Base-by-base conservation (phyloP, 2,329 filamentous ascomycete species). In the Colletotrichum sublineola region DNA sequence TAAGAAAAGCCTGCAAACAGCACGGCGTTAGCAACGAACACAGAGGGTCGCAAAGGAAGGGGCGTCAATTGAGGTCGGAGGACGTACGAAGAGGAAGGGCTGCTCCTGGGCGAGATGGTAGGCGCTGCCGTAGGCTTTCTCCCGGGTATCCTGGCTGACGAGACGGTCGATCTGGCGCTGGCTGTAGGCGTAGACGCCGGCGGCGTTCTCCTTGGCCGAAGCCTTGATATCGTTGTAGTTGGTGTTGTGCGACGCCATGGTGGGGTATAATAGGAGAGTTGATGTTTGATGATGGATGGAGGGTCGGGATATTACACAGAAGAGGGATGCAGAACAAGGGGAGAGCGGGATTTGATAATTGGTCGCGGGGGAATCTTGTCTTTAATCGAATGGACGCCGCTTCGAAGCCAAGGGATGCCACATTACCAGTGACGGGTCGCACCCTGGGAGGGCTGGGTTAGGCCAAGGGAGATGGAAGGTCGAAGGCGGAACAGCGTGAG, bases 61-160 rank as follows among this genome's bases (percentile, higher is more conserved):
- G 50, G 8, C 29, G 12, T 40, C n/a, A 53, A 56, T 55, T 18
- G 61, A 5, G 60, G 46, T 29, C 36, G 18, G 40, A 80, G 18
- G 40, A 80, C 91, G 31, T 84, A 94, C 93, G 67, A 92, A 90
- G 55, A 95, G 83, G 74, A 94, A 83, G 2, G 94, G 94, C 68
- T 92, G 91, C 61, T 87, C 83, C 7, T 86, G 81, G 20, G 91
- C 89, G 77, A 93, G 92, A 6, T 82, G 79, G 46, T 85, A 83
- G 38, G 88, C 80, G 56, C 83, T 85, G 20, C 87, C 83, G 75
- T 90, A 86, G 53, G 89, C 84, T 68, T 86, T 84, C 74, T 89
- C 86, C 62, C 92, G 87, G 71, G 88, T 87, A 46, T 89, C 83
- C 0, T 92, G 91, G 56, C 90, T 87, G 55, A 94, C 84, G 76